Conservation (phyloP, 768 basidiomycete species). For the Infundibulicybe gibba region DNA sequence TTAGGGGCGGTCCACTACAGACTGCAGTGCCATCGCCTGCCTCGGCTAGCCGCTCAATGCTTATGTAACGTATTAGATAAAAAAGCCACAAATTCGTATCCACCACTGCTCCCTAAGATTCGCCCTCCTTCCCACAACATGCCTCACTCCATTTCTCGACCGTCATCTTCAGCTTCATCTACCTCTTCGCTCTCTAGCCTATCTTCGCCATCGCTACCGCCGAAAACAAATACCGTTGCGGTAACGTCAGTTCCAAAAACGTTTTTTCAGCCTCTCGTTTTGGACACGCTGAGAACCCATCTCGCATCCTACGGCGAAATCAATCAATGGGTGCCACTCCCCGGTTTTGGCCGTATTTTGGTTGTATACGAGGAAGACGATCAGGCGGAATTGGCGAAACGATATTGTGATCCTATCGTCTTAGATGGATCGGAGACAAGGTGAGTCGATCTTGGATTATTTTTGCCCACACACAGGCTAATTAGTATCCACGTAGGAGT, state of each 20-base stretch:
- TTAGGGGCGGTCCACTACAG: too few species aligned
- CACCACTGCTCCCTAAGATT: too few species aligned
- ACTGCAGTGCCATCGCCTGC: too few species aligned
- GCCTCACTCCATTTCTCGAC: conserved; percentile 8
- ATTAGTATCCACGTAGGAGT: conserved; percentile 29
- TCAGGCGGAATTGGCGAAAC: conserved; percentile 66
- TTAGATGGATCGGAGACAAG: conserved; percentile 47
- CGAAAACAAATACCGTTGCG: conserved; percentile 80
- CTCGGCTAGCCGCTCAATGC: too few species aligned
- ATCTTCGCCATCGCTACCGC: conserved; percentile 8
- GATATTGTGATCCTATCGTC: conserved; percentile 58
- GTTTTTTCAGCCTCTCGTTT: conserved; percentile 73
- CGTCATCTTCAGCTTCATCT: conserved; percentile 14
- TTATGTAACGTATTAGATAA: too few species aligned
- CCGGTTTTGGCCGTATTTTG: conserved; percentile 77
- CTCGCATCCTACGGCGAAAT: conserved; percentile 79
- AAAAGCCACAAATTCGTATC: too few species aligned
- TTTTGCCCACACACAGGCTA: conserved; percentile 4
- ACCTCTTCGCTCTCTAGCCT: conserved; percentile 7
- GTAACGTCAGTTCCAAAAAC: conserved; percentile 72
- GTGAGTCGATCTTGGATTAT: conserved; percentile 33
- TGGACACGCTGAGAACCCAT: conserved; percentile 63
- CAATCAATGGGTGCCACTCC: conserved; percentile 88
- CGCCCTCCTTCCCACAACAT: background rate
- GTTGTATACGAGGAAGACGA: conserved; percentile 69